Evolutionary conservation across 2,329 filamentous ascomycete species (phyloP).

Genomic region (Allantophomopsis lycopodina): DNA sequence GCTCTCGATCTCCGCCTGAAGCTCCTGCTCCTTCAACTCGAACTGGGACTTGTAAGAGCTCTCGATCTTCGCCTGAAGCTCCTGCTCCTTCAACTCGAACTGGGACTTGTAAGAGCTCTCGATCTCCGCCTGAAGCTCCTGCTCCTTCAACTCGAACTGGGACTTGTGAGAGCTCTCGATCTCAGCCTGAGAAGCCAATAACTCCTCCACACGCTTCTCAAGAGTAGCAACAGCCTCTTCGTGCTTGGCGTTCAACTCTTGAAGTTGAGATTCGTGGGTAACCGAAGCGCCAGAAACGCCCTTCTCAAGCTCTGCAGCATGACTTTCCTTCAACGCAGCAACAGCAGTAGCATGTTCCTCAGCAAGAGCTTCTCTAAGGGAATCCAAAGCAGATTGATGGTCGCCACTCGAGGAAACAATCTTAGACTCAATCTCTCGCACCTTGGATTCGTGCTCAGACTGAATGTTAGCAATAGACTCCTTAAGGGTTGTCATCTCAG

Average conservation of each 20-base stretch:
- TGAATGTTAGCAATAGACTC: constrained; percentile 29
- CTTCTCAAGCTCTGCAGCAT: constrained; percentile 34
- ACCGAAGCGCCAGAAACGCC: constrained; percentile 27
- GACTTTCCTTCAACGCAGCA: constrained; percentile 35
- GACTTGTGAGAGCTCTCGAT: constrained; percentile 9
- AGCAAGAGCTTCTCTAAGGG: constrained; percentile 32
- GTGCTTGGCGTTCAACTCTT: constrained; percentile 35
- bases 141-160: not conserved
- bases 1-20: constrained; percentile 21
- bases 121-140: constrained; percentile 19
- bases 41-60: not conserved
- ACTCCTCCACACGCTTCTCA: constrained; percentile 39
- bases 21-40: not conserved
- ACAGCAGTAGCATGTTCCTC: constrained; percentile 36
- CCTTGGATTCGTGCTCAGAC: constrained; percentile 27
- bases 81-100: not conserved
- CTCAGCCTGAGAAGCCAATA: constrained; percentile 31
- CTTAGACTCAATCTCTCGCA: constrained; percentile 30
- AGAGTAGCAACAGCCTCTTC: constrained; percentile 32
- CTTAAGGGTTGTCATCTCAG: constrained; percentile 33
- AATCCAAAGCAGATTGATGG: constrained; percentile 23
- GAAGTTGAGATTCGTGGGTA: constrained; percentile 31
- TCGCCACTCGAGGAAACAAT: constrained; percentile 30
- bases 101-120: not conserved
- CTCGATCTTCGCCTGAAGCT: constrained; percentile 21